phyloP scores from a whole-genome alignment of 2,329 filamentous ascomycete species.

The Grosmannia huntii region DNA sequence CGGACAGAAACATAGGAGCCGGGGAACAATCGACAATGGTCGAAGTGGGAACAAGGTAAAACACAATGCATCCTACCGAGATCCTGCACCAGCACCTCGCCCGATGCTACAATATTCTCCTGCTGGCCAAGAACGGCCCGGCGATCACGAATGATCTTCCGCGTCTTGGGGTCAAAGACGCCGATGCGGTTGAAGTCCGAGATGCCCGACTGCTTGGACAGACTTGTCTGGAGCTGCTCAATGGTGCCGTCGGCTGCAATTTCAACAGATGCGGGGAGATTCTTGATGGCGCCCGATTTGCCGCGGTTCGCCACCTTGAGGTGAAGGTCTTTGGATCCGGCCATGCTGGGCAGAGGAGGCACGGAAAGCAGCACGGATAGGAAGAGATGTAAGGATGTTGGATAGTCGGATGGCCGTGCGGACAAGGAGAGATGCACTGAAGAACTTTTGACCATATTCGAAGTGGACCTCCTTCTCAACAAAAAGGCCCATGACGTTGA shows the following conservation, averaged over 20 bases:
- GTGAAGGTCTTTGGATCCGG: conserved; percentile 15
- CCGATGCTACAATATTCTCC: conserved; percentile 31
- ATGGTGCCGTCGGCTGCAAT: conserved; percentile 38
- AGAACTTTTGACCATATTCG: neutral
- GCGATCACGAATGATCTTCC: conserved; percentile 51
- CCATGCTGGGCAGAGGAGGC: conserved; percentile 7
- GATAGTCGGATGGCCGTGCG: neutral
- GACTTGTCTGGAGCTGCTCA: conserved; percentile 43
- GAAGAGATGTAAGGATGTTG: neutral
- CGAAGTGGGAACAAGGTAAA: neutral
- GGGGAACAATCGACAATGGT: neutral
- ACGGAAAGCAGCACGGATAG: neutral
- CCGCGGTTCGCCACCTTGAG: conserved; percentile 32
- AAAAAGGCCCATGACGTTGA: neutral
- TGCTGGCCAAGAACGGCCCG: conserved; percentile 38
- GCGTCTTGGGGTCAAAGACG: conserved; percentile 45
- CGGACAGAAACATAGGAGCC: neutral
- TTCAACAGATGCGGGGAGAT: conserved; percentile 38
- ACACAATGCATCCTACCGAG: conserved; percentile 48
- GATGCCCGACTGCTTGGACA: conserved; percentile 38
- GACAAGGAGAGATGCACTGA: neutral
- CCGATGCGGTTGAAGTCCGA: conserved; percentile 49
- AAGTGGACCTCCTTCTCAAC: neutral
- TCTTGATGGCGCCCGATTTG: conserved; percentile 38
- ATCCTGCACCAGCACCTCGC: conserved; percentile 77